These are phyloP conservation scores for Friedmanniomyces endolithicus DNA, from an alignment of 495 filamentous ascomycete species.

Conservation along the genomic window DNA sequence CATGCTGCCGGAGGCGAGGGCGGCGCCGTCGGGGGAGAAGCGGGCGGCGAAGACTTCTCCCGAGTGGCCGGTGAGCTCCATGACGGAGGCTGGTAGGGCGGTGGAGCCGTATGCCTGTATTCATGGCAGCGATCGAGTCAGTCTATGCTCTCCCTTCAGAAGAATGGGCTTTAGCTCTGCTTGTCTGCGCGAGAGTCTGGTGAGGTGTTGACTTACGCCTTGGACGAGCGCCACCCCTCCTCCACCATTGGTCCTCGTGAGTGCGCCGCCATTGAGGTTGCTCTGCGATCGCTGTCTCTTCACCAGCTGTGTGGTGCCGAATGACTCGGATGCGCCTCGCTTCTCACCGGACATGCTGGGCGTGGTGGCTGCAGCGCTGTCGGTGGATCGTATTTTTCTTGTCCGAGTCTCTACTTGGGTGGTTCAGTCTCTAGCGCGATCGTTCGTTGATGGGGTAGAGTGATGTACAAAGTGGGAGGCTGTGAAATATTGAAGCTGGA, in stretches of 20 bases:
- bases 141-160: background rate
- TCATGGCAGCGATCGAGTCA: slow-evolving; percentile 24
- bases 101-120: slow-evolving; percentile 53
- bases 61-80: slow-evolving; percentile 68
- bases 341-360: slow-evolving; percentile 72
- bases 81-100: slow-evolving; percentile 77
- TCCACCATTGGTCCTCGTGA: slow-evolving; percentile 52
- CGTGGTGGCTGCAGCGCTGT: background rate
- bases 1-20: slow-evolving; percentile 91
- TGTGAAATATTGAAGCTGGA: too few species aligned
- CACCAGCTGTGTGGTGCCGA: slow-evolving; percentile 67
- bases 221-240: slow-evolving; percentile 68
- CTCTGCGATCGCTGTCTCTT: slow-evolving; percentile 70
- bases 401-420: background rate
- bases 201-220: slow-evolving; percentile 48
- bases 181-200: background rate
- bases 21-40: slow-evolving; percentile 76
- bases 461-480: too few species aligned
- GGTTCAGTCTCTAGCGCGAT: too few species aligned
- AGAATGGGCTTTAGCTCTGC: slow-evolving; percentile 20
- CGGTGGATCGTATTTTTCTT: background rate
- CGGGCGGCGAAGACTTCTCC: slow-evolving; percentile 83
- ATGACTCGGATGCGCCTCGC: slow-evolving; percentile 67
- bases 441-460: too few species aligned
- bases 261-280: slow-evolving; percentile 49